These are phyloP conservation scores for Russula abietina DNA, from an alignment of 768 basidiomycete genomes.

Conservation along the genomic window DNA sequence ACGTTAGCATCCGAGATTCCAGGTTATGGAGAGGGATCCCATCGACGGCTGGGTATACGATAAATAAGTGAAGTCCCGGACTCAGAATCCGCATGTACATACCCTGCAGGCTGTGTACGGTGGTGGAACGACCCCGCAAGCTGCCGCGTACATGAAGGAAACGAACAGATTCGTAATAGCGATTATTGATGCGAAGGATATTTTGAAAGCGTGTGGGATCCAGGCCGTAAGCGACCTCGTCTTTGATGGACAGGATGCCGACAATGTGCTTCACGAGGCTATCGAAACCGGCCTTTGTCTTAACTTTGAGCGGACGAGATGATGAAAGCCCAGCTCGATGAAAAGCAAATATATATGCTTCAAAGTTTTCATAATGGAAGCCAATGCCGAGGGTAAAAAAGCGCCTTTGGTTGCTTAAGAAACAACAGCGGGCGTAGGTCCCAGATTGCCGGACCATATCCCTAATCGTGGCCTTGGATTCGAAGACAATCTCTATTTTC, in stretches of 20 bases:
- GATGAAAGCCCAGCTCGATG: not conserved
- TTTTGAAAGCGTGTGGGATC: not conserved
- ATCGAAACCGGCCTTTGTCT: not conserved
- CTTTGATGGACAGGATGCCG: not conserved
- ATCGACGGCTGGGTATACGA: too few relatives aligned
- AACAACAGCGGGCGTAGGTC: not conserved
- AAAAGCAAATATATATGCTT: not conserved
- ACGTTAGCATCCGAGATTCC: not conserved
- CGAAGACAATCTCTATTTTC: not conserved
- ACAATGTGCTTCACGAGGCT: not conserved
- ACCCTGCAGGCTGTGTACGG: not conserved
- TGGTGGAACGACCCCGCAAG: not conserved
- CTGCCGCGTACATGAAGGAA: not conserved
- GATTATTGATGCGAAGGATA: not conserved
- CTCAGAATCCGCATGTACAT: not conserved
- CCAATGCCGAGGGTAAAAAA: not conserved
- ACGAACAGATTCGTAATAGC: not conserved
- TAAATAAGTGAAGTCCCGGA: not conserved
- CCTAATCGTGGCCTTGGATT: not conserved
- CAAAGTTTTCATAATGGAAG: not conserved
- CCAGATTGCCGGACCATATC: not conserved
- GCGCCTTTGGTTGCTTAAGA: not conserved
- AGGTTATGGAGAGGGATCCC: not conserved
- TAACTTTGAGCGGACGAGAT: not conserved
- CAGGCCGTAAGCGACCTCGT: not conserved